A percentile compares a stretch with the other conserved stretches of the same genome.
Evolutionary conservation across 495 filamentous ascomycete species (phyloP).

Genomic region (Neurospora tetraspora): DNA sequence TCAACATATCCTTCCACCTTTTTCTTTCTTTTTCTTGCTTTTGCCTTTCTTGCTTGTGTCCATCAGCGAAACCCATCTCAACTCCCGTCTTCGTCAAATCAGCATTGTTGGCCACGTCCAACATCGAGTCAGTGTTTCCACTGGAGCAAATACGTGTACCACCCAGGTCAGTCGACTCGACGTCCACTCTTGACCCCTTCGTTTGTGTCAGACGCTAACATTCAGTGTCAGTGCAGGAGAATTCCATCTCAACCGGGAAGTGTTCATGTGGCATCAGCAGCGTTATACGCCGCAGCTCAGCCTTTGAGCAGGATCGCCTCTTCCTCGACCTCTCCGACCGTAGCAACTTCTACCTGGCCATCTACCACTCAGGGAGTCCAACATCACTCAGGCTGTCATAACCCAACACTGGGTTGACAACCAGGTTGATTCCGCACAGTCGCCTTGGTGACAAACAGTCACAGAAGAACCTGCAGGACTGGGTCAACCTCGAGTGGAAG

Average conservation of each 20-base stretch:
- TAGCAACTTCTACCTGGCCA: background rate
- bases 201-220: background rate
- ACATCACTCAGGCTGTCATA: too few species aligned
- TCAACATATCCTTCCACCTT: background rate
- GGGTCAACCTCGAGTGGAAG: too few species aligned
- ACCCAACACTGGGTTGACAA: too few species aligned
- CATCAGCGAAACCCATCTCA: background rate
- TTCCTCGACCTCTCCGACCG: background rate
- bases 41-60: background rate
- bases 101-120: background rate
- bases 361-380: too few species aligned
- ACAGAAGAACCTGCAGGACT: too few species aligned
- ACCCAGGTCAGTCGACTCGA: background rate
- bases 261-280: background rate
- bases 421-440: background rate
- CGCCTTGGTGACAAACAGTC: background rate
- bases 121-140: background rate
- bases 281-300: background rate
- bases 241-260: background rate
- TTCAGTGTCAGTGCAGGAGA: background rate
- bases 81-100: background rate
- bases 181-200: background rate
- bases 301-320: background rate
- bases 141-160: background rate
- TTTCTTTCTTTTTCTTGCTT: background rate